Evolutionary conservation across 1,139 yeast species (phyloP), one percentile per base, ranked within the genome.

Genomic region (Pichia sp.): DNA sequence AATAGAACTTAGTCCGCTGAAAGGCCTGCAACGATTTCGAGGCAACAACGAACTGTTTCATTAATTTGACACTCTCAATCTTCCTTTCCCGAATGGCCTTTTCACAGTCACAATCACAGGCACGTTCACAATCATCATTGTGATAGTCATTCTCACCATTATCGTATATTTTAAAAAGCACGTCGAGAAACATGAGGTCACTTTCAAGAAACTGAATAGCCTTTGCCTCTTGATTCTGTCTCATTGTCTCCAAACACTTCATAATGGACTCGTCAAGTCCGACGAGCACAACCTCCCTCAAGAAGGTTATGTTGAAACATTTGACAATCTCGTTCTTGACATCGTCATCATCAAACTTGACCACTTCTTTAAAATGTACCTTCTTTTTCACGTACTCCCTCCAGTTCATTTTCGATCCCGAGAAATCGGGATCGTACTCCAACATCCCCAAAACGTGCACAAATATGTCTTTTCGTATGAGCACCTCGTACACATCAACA

Each of bases 351-450:
- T 58, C 59, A 47, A 73, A 69, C 3, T 71, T 66, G 6, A 80
- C 64, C 1, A 88, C 87, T 15, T n/a, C n/a, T 25, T 25, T 6
- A 14, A 11, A 25, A 15, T n/a, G 74, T 36, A 75, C 71, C 5
- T 60, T 54, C 23, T 86, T 59, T 51, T 74, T 78, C 15, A 72
- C n/a, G n/a, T n/a, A n/a, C n/a, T n/a, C 74, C 32, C 96, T 65
- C 59, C 85, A 86, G 48, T 83, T 79, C 2, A 96, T 86, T 57
- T 85, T 87, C 45, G 70, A 67, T 17, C 67, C 67, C 1, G 96
- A 94, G 50, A 71, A 84, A 39, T 83, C 94, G 0, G 93, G 83
- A 54, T 88, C 96, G 57, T 88, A 91, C 56, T 91, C 98, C 33
- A 91, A 61, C n/a, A 86, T 81, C 0, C 95, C 96, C 94, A 9